A percentile compares a stretch with the other conserved stretches of the same genome.
phyloP scores from a whole-genome alignment of 2,329 filamentous ascomycete genomes.

The Talaromyces marneffei region DNA sequence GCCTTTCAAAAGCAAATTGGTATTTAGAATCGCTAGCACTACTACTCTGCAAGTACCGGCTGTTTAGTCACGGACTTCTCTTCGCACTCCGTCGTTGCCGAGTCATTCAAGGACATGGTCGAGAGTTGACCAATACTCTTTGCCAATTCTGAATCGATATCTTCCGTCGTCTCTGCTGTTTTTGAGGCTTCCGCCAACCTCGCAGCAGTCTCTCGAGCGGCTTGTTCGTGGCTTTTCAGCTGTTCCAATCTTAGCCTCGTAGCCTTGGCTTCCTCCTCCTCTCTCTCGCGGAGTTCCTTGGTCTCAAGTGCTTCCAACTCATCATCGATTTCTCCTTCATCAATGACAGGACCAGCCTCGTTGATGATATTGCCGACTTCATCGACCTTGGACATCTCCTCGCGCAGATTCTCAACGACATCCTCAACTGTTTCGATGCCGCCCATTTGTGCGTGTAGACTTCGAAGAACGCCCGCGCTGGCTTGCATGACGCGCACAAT shows the following conservation, averaged over 20 bases:
- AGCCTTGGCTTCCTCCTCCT: constrained; percentile 46
- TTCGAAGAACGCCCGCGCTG: constrained; percentile 65
- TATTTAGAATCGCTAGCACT: not conserved
- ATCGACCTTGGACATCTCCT: constrained; percentile 75
- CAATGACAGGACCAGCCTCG: constrained; percentile 56
- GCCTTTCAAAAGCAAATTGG: not conserved
- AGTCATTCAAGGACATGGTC: constrained; percentile 33
- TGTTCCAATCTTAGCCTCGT: constrained; percentile 48
- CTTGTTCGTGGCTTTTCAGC: constrained; percentile 36
- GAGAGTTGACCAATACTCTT: constrained; percentile 37
- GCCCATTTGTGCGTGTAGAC: constrained; percentile 70
- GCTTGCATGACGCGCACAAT: constrained; percentile 77
- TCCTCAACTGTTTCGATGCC: constrained; percentile 69
- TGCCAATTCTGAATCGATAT: constrained; percentile 21
- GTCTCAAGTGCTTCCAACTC: constrained; percentile 73
- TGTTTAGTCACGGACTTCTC: not conserved
- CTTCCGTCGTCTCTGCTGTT: constrained; percentile 16
- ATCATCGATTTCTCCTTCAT: constrained; percentile 80
- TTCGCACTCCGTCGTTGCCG: not conserved
- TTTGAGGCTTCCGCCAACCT: constrained; percentile 22
- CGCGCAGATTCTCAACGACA: constrained; percentile 67
- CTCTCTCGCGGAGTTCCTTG: constrained; percentile 46
- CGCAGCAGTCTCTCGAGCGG: constrained; percentile 36
- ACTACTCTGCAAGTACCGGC: constrained; percentile 10
- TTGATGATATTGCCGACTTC: constrained; percentile 74